Evolutionary conservation across 257 asterid species (phyloP).

Genomic region (Ballota nigra): DNA sequence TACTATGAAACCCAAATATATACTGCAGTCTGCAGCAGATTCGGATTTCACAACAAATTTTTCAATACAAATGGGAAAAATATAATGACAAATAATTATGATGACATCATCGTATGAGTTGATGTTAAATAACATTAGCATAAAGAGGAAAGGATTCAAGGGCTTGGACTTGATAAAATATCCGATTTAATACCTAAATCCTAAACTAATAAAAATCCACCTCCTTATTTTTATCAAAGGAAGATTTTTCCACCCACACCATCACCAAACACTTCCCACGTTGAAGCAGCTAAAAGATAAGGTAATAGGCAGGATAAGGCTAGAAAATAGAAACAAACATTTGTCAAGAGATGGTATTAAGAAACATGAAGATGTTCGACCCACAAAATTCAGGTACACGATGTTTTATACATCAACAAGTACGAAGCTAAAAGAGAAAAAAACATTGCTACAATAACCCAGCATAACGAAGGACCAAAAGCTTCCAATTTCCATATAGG

Average conservation of each 20-base stretch:
- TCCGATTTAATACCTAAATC: neutral
- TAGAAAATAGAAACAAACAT: neutral
- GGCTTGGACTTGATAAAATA: neutral
- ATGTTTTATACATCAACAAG: constrained; percentile 14
- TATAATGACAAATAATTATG: too few relatives aligned
- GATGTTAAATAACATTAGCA: too few relatives aligned
- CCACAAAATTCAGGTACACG: constrained; percentile 11
- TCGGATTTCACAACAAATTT: too few relatives aligned
- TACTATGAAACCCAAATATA: too few relatives aligned
- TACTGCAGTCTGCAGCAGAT: too few relatives aligned
- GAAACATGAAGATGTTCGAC: neutral
- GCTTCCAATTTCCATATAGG: neutral
- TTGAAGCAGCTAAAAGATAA: neutral
- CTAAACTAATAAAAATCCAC: neutral
- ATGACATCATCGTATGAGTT: too few relatives aligned
- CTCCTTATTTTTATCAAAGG: too few relatives aligned
- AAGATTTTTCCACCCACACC: neutral
- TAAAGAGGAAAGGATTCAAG: neutral
- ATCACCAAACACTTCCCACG: neutral
- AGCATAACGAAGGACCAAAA: neutral
- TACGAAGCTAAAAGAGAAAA: constrained; percentile 6
- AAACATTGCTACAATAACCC: neutral
- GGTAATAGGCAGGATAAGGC: neutral
- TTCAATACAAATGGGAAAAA: too few relatives aligned
- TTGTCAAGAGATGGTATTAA: neutral